Evolutionary conservation across 305 asterid species (phyloP), one percentile per base, ranked within the genome.

Genomic region (Coffea humblotiana): DNA sequence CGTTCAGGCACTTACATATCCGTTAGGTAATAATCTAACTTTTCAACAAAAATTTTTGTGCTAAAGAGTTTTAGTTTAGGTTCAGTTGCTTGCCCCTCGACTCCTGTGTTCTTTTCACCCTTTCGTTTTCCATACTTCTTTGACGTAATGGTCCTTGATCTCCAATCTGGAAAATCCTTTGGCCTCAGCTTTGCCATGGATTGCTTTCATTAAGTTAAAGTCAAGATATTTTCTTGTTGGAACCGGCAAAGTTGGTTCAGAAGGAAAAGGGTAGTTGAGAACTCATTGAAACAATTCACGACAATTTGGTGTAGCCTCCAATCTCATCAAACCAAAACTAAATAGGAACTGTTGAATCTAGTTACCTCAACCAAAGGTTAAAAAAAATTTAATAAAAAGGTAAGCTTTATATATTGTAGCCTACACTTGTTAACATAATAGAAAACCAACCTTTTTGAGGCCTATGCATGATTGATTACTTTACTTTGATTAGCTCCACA

Each of bases 271-370:
- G 68, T 63, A 63, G 68, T n/a, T 63, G 68, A 63, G 68, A 61
- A 63, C 37, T 63, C 68, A 63, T 63, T 63, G 68, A 63, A 63
- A 63, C 68, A 63, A n/a, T 63, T 63, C 68, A 63, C 68, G 32
- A 63, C 37, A 3, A 35, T 63, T 25, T 63, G 18, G 68, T n/a
- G 13, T 25, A 25, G 15, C 37, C 4, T 12, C 37, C 68, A 63
- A 63, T 16, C 37, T 2, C 67, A n/a, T 63, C 6, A 19, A 2
- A 7, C 29, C 9, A 60, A 12, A 60, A 7, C 65, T 8, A 23
- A 27, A 6, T 19, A 58, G 25, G 25, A n/a, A 1, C 16, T 61
- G 67, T 32, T 9, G 67, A 61, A n/a, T 21, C 27, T 7, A 63
- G 68, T 25, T n/a, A 61, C 32, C 29, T 61, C 66, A n/a, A 2